Base-by-base conservation (phyloP, 768 basidiomycete genomes). In the Boletellus ananas region DNA sequence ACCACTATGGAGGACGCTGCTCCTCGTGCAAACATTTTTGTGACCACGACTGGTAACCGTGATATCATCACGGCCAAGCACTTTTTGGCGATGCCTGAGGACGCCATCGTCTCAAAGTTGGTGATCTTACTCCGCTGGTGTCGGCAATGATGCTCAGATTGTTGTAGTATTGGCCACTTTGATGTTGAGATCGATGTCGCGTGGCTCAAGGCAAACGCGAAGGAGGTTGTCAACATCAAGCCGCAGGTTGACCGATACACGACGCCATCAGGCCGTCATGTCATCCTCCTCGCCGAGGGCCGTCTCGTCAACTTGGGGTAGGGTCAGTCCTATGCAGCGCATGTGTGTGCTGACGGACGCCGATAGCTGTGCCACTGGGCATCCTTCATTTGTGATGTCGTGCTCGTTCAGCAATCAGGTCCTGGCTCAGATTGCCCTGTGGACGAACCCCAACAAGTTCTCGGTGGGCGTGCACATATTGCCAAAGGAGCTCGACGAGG, bases 311-410 rank as follows among this genome's bases (percentile, higher is more conserved):
- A 99, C 82, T 79, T 99, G 67, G 95, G 95, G 84, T 90, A 25
- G 63, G 36, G 80, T 70, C 42, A 23, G 6, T 34, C 21, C 14
- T 33, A 5, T 34, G 10, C 23, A 4, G 45, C 12, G 37, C 39
- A 31, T n/a, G 23, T 31, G 52, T 55, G 58, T 40, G 57, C 37
- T 31, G 9, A 29, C 29, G 10, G 48, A 17, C 16, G 9, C 57
- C 9, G 40, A 44, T 44, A 88, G 86, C 47, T 98, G 95, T 72
- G 95, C 93, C 35, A 98, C 95, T 60, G 95, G 95, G 50, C 95
- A 99, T 74, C 95, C 96, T 33, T 98, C 95, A 38, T 97, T 94
- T 73, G 96, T 99, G 75, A 99, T 99, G 96, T 98, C 95, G 16
- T 98, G 94, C 79, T 99, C 96, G 37, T 99, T 99, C 79, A 74